phyloP scores from a whole-genome alignment of 2,329 filamentous ascomycete species.

The Cercospora beticola region DNA sequence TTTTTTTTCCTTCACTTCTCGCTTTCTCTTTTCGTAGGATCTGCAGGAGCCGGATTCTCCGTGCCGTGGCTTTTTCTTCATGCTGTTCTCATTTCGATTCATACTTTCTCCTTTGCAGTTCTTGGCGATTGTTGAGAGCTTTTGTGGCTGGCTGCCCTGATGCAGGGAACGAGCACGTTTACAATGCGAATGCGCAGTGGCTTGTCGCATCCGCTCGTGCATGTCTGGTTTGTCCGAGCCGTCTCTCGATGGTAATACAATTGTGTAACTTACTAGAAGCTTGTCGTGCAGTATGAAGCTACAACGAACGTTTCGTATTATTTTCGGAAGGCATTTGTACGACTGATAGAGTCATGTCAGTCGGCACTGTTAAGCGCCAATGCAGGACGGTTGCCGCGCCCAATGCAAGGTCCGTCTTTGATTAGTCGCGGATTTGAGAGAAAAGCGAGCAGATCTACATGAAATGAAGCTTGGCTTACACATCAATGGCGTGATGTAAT shows the following conservation, averaged over 20 bases:
- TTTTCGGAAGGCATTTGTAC: background rate
- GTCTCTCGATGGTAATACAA: no score
- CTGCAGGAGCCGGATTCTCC: background rate
- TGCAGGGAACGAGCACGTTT: background rate
- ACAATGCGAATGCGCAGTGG: background rate
- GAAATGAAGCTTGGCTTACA: background rate
- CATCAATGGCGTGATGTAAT: background rate
- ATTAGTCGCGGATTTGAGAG: background rate
- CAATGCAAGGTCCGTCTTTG: background rate
- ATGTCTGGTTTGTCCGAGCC: background rate
- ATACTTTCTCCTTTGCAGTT: background rate
- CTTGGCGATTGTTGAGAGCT: background rate
- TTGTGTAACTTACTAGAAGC: background rate
- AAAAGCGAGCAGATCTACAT: background rate
- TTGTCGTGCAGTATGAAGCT: background rate
- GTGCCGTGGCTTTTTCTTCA: background rate
- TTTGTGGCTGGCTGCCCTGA: background rate
- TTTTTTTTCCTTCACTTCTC: background rate
- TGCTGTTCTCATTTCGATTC: background rate
- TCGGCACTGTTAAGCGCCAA: background rate
- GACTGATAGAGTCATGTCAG: background rate
- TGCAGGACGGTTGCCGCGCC: background rate
- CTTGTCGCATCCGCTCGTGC: background rate
- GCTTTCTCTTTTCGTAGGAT: background rate
- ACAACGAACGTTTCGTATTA: background rate